phyloP scores from a whole-genome alignment of 179 eudicot species.

The Carnegiea gigantea region DNA sequence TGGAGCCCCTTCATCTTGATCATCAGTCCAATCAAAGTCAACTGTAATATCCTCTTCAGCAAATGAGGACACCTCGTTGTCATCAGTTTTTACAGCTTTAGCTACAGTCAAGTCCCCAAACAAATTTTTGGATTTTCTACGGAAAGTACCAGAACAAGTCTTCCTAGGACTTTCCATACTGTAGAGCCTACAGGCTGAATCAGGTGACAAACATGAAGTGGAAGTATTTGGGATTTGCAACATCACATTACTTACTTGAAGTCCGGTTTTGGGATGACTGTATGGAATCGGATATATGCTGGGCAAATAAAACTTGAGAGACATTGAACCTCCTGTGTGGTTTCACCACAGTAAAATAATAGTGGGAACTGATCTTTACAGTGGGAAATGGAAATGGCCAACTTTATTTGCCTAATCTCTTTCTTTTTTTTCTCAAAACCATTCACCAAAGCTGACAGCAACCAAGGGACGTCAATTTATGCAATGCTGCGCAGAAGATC shows the following conservation, averaged over 20 bases:
- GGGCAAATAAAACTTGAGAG: constrained; percentile 27
- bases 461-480: background rate
- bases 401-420: background rate
- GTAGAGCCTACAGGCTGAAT: constrained; percentile 7
- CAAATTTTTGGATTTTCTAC: constrained; percentile 11
- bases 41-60: constrained; percentile 32
- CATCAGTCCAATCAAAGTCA: constrained; percentile 38
- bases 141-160: constrained; percentile 16
- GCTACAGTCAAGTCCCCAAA: constrained; percentile 13
- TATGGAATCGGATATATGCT: constrained; percentile 18
- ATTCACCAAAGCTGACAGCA: background rate
- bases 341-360: background rate
- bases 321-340: constrained; percentile 19
- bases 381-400: background rate
- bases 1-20: constrained; percentile 48
- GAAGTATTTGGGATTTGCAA: background rate
- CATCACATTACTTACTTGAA: background rate
- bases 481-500: background rate
- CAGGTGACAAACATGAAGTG: constrained; percentile 8
- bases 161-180: constrained; percentile 6
- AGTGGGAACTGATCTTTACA: background rate
- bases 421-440: background rate
- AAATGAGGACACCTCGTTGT: constrained; percentile 21
- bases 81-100: constrained; percentile 31
- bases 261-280: constrained; percentile 4